Conservation (phyloP, 805 yeast genomes). For the Saccharomycopsis malanga region DNA sequence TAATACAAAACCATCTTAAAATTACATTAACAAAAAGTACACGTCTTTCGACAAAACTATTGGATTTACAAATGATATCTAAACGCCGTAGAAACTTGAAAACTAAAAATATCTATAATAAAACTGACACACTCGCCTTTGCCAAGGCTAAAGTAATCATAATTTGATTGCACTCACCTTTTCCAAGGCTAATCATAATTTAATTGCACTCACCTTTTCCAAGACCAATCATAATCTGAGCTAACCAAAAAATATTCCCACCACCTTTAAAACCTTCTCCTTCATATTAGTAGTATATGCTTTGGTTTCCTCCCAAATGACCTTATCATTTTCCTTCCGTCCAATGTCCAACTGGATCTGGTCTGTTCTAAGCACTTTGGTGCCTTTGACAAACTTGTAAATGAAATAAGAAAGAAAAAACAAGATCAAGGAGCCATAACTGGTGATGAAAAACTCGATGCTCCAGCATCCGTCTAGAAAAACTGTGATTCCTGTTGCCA, state of each 20-base stretch:
- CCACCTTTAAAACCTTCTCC: conserved; percentile 23
- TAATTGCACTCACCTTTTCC: too few species aligned
- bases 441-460: conserved; percentile 53
- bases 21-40: too few species aligned
- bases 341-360: conserved; percentile 79
- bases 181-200: too few species aligned
- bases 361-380: conserved; percentile 60
- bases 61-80: too few species aligned
- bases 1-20: too few species aligned
- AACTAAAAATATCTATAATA: too few species aligned
- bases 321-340: conserved; percentile 73
- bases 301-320: conserved; percentile 72
- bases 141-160: too few species aligned
- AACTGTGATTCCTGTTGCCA: conserved; percentile 56
- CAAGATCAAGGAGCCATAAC: conserved; percentile 54
- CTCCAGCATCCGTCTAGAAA: conserved; percentile 54
- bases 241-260: conserved; percentile 10
- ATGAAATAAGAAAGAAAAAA: conserved; percentile 45
- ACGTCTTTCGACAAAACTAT: too few species aligned
- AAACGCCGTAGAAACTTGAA: too few species aligned
- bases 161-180: too few species aligned
- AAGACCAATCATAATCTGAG: too few species aligned
- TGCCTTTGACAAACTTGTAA: conserved; percentile 53
- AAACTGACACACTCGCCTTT: too few species aligned
- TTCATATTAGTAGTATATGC: conserved; percentile 30